Base-by-base conservation (phyloP, 2,329 filamentous ascomycete genomes). In the Fusarium neocosmosporiellum region DNA sequence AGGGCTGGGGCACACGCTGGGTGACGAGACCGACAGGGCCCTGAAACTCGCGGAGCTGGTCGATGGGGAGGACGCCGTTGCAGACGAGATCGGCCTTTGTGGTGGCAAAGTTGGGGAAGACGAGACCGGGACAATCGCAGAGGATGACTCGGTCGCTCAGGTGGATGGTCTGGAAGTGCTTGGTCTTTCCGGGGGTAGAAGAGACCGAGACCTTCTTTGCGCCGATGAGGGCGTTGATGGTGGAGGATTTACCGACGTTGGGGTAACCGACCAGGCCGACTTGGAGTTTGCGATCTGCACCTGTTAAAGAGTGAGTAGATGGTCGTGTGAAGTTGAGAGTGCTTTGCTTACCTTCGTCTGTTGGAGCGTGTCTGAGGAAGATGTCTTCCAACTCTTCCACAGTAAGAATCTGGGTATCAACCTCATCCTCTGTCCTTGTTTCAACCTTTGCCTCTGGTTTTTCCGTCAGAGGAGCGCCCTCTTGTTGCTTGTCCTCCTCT, bases 201-300 rank as follows among this genome's bases (percentile, higher is more conserved):
- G 96, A 99, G 41, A 99, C 97, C 0, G 96, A 98, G 7, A 99
- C 96, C 85, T 98, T 99, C 86, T 98, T 99, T 63, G 96, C 92
- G 59, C 97, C 97, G 66, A 98, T 95, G n/a, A 99, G 89, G 46
- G 96, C 96, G 85, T 99, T 99, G 88, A 99, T 99, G 18, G 96
- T 99, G 57, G 95, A 98, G 1, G 97, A 99, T 85, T 99, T 99
- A 84, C 96, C 96, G 72, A 99, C 96, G 85, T 99, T 99, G 79
- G 96, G 96, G 83, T 99, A 99, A 67, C 96, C 96, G 39, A 99
- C 96, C 22, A 99, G 87, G 77, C 96, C 96, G 75, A 99, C 96
- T 73, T 94, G 91, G 6, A 95, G 92, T 82, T 97, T 98, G 71
- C 83, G 83, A 53, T 86, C 85, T 10, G 84, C 77, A 5, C 83